Evolutionary conservation across 768 basidiomycete genomes (phyloP).

Genomic region (Daedaleopsis nitida): DNA sequence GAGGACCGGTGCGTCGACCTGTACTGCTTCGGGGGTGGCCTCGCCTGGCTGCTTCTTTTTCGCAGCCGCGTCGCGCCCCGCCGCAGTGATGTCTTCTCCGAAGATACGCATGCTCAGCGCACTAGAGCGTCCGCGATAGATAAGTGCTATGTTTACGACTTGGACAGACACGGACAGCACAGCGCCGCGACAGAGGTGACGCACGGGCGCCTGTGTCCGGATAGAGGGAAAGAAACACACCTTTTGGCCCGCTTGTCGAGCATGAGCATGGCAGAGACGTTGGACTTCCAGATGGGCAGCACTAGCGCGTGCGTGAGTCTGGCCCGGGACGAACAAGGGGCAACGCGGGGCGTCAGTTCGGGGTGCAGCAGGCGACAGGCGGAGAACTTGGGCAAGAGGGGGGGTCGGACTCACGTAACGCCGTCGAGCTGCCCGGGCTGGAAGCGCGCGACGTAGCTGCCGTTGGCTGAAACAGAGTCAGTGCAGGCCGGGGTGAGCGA

Average conservation of each 20-base stretch:
- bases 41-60: conserved; percentile 25
- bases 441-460: conserved; percentile 77
- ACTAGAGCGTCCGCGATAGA: conserved; percentile 40
- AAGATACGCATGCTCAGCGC: conserved; percentile 87
- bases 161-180: not conserved
- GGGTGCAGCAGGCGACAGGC: not conserved
- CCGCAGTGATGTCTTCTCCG: conserved; percentile 71
- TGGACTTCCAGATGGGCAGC: conserved; percentile 97
- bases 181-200: not conserved
- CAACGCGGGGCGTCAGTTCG: not conserved
- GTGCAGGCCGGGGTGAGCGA: not conserved
- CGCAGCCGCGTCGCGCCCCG: conserved; percentile 40
- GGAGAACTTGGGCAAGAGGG: not conserved
- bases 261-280: conserved; percentile 85
- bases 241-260: conserved; percentile 97
- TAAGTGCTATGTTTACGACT: not conserved
- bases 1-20: not conserved
- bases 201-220: not conserved
- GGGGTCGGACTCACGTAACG: conserved; percentile 48
- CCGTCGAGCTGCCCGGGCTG: conserved; percentile 48
- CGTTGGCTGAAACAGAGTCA: conserved; percentile 46
- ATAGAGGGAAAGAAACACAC: conserved; percentile 31
- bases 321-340: conserved; percentile 36
- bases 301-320: conserved; percentile 70
- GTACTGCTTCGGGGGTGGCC: not conserved